Evolutionary conservation across 2,329 filamentous ascomycete species (phyloP), one percentile per base, ranked within the genome.

Genomic region (Byssoonygena ceratinophila): DNA sequence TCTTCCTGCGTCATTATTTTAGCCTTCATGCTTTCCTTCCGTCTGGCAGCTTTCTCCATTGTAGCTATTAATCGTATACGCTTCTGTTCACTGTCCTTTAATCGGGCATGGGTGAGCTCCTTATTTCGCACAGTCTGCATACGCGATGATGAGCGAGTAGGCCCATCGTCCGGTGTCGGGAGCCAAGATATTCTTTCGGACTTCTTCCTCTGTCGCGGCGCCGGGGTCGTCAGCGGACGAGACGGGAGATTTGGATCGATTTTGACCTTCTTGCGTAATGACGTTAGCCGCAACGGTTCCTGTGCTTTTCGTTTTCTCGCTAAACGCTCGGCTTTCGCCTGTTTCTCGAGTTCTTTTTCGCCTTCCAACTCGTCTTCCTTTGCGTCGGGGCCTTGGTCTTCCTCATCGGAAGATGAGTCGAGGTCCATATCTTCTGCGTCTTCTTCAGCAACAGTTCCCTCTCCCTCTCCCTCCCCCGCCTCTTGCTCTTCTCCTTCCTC

Each of bases 1-100:
- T 97, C 84, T 41, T 81, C 87, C 68, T 96, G 91, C 4, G 89
- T 94, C 80, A 94, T 82, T 25, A 84, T 78, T 54, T 84, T 85
- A 51, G 87, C 86, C 68, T 88, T 87, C 57, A 81, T 72, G 51
- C 85, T 85, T 57, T 84, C 83, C 60, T 87, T 79, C 48, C 76
- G 72, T 60, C 76, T 75, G 56, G 79, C 78, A 7, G 80, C 78
- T 56, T 77, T 74, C 61, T 80, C 77, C 77, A 83, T 82, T 53
- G 78, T 75, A 53, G 74, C 76, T 31, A 75, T 71, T 11, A 73
- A 60, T 37, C 71, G 68, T 34, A 71, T 64, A 9, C 74, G 70
- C 53, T 71, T 71, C 58, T 73, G 68, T 59, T 75, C 73, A 51
- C 71, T 74, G 54, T 74, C 70, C 54, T 74, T 74, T 43, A 76